A percentile compares a stretch with the other conserved stretches of the same genome.
phyloP scores from a whole-genome alignment of 2,329 filamentous ascomycete species.

The Elsinoe necatrix region DNA sequence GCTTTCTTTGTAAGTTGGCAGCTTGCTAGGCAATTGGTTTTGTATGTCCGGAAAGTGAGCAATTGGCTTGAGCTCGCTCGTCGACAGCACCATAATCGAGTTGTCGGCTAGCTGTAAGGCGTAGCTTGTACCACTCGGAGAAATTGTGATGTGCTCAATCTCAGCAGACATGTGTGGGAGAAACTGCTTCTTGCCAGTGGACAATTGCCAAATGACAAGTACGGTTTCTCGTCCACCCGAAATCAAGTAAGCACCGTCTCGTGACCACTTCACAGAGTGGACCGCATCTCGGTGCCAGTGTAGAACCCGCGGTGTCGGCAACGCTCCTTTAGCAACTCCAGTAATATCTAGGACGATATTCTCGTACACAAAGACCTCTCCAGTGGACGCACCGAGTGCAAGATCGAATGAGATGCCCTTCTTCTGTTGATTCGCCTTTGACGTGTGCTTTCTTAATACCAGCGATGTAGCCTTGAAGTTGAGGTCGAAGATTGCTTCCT shows the following conservation, averaged over 20 bases:
- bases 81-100: constrained; percentile 81
- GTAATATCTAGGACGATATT: constrained; percentile 23
- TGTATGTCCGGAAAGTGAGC: constrained; percentile 81
- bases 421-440: constrained; percentile 25
- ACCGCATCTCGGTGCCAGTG: constrained; percentile 91
- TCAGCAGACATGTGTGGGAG: constrained; percentile 83
- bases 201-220: constrained; percentile 85
- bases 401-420: constrained; percentile 52
- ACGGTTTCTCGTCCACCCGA: constrained; percentile 88
- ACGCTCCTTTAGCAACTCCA: constrained; percentile 3
- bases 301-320: constrained; percentile 53
- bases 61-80: constrained; percentile 76
- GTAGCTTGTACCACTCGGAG: constrained; percentile 70
- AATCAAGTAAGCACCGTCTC: constrained; percentile 91
- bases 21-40: constrained; percentile 63
- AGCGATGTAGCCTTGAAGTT: constrained; percentile 59
- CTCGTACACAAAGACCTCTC: constrained; percentile 72
- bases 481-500: constrained; percentile 44
- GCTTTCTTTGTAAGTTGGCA: constrained; percentile 72
- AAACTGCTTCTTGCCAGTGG: constrained; percentile 72
- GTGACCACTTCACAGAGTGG: constrained; percentile 80
- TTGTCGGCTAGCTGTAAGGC: constrained; percentile 84
- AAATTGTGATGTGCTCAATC: constrained; percentile 78
- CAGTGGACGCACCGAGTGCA: constrained; percentile 66
- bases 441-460: constrained; percentile 45